These are phyloP conservation scores for Saccharata proteae DNA, from an alignment of 2,329 filamentous ascomycete genomes.

Conservation along the genomic window DNA sequence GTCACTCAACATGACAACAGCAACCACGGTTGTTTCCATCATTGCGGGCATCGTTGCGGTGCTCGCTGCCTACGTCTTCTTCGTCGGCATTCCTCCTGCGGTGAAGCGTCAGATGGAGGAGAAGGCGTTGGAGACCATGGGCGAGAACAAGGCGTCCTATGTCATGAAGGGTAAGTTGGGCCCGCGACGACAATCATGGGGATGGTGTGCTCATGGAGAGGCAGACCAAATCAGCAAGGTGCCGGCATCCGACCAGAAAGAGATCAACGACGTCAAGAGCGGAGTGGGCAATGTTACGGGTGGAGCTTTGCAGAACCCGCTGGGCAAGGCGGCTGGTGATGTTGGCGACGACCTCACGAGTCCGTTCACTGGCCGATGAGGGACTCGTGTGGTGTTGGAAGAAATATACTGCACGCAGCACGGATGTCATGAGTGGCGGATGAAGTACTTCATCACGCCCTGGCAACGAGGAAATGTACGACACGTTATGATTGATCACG, in stretches of 20 bases:
- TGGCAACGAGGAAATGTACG: too few species aligned
- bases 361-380: slow-evolving; percentile 27
- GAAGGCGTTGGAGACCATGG: slow-evolving; percentile 38
- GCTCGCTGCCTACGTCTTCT: slow-evolving; percentile 28
- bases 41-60: slow-evolving; percentile 23
- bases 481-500: too few species aligned
- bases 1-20: slow-evolving; percentile 7
- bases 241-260: slow-evolving; percentile 25
- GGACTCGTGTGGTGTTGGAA: too few species aligned
- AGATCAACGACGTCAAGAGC: slow-evolving; percentile 25
- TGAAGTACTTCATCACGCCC: too few species aligned
- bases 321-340: slow-evolving; percentile 26
- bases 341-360: slow-evolving; percentile 21
- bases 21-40: slow-evolving; percentile 17
- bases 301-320: slow-evolving; percentile 21
- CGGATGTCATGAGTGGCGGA: too few species aligned
- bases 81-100: slow-evolving; percentile 37
- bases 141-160: slow-evolving; percentile 38
- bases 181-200: too few species aligned
- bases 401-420: too few species aligned
- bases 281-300: slow-evolving; percentile 23
- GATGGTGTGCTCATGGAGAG: slow-evolving; percentile 8
- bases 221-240: slow-evolving; percentile 27
- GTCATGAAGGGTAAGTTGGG: slow-evolving; percentile 24
- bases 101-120: slow-evolving; percentile 35